phyloP scores from a whole-genome alignment of 129 eudicot genomes.

The Daucus carota region DNA sequence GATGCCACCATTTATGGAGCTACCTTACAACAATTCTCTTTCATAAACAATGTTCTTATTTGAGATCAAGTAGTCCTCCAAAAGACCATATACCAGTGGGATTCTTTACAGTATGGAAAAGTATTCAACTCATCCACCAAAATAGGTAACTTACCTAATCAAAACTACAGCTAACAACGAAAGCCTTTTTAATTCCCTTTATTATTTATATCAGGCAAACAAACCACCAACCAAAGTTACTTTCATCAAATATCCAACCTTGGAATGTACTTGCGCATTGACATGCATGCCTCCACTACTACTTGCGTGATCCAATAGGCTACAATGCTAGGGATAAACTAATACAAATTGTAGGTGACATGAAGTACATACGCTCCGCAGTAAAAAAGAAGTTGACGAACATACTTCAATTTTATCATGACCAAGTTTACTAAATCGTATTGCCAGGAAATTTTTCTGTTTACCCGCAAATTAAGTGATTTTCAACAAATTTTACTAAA shows the following conservation, averaged over 20 bases:
- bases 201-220: not conserved
- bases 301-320: not conserved
- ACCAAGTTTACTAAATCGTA: not conserved
- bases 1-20: not conserved
- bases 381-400: not conserved
- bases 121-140: not conserved
- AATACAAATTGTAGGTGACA: not conserved
- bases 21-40: not conserved
- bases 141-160: not conserved
- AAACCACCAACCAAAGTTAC: not conserved
- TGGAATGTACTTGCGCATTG: too few relatives aligned
- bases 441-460: not conserved
- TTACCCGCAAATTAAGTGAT: not conserved
- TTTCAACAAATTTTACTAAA: not conserved
- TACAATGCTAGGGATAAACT: not conserved
- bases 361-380: not conserved
- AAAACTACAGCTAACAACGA: too few relatives aligned
- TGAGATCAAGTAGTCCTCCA: not conserved
- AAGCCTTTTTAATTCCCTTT: not conserved
- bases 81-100: not conserved
- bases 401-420: not conserved
- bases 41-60: not conserved
- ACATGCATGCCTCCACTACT: too few relatives aligned
- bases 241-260: slow-evolving; percentile 2
- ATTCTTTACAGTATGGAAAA: not conserved